Evolutionary conservation across 2,329 filamentous ascomycete species (phyloP).

Genomic region (Alternaria triticina): DNA sequence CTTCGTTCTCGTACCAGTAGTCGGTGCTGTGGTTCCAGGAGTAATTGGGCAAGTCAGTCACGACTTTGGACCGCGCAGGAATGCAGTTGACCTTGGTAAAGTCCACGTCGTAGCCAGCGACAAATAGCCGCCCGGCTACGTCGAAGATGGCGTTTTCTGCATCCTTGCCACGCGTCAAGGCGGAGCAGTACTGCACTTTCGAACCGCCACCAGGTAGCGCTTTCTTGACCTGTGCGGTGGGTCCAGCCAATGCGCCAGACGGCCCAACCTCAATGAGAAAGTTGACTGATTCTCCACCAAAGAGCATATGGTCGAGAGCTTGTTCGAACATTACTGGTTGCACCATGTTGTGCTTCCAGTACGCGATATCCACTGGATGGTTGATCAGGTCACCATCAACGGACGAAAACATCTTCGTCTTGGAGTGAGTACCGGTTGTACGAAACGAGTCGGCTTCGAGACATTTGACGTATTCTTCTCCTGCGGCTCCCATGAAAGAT

Average conservation of each 20-base stretch:
- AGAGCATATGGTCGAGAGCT: background rate
- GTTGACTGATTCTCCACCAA: background rate
- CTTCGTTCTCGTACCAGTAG: conserved; percentile 17
- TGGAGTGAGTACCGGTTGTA: background rate
- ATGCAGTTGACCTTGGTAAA: background rate
- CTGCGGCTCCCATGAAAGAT: conserved; percentile 12
- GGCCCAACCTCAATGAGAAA: conserved; percentile 18
- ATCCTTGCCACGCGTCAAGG: background rate
- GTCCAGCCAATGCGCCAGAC: conserved; percentile 9
- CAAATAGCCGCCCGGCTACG: conserved; percentile 35
- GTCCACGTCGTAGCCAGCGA: conserved; percentile 38
- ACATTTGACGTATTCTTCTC: conserved; percentile 9
- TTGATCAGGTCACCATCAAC: background rate
- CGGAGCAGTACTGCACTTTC: background rate
- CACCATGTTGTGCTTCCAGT: conserved; percentile 20
- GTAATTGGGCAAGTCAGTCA: conserved; percentile 17
- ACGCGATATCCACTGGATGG: background rate
- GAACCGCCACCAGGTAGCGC: background rate
- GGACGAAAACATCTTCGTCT: conserved; percentile 8
- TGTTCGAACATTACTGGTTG: conserved; percentile 8
- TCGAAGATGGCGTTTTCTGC: background rate
- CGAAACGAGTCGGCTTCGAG: background rate
- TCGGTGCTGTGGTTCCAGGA: conserved; percentile 13
- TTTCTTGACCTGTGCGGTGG: conserved; percentile 11
- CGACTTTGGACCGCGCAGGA: background rate